These are phyloP conservation scores for Botryotinia narcissicola DNA, from an alignment of 2,329 filamentous ascomycete genomes.

Conservation along the genomic window DNA sequence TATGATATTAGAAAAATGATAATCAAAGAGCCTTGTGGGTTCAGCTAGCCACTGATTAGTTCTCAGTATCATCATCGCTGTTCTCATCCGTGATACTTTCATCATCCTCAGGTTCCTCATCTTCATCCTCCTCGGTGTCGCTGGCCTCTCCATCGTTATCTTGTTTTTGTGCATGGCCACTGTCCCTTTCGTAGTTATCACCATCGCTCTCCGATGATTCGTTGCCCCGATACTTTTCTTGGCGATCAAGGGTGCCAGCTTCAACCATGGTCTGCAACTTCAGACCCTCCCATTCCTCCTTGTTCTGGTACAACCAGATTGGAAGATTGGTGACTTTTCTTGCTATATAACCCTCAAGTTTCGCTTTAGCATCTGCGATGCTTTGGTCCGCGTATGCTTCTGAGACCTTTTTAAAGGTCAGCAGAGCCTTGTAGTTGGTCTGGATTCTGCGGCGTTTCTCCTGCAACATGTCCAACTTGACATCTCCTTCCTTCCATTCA, in stretches of 20 bases:
- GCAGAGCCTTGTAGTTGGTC: background rate
- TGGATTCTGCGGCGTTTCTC: background rate
- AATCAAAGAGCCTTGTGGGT: fast-evolving
- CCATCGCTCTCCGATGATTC: background rate
- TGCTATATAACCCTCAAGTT: background rate
- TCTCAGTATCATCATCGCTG: background rate
- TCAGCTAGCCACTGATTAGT: background rate
- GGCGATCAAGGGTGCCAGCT: background rate
- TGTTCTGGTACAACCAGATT: background rate
- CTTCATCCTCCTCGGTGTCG: background rate
- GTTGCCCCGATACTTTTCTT: background rate
- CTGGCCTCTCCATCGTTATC: background rate
- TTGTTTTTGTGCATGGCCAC: no score
- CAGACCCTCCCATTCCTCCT: background rate
- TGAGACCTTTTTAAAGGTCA: background rate
- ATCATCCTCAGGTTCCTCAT: background rate
- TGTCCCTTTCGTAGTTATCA: background rate
- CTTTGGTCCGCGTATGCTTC: background rate
- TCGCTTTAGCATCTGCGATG: background rate
- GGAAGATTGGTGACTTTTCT: background rate
- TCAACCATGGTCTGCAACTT: background rate
- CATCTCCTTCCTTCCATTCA: background rate
- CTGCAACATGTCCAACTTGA: background rate
- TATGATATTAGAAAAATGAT: fast-evolving
- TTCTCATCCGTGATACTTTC: background rate